Evolutionary conservation across 192 early-diverging fungal genomes (phyloP).

Genomic region (Backusella australiensis): DNA sequence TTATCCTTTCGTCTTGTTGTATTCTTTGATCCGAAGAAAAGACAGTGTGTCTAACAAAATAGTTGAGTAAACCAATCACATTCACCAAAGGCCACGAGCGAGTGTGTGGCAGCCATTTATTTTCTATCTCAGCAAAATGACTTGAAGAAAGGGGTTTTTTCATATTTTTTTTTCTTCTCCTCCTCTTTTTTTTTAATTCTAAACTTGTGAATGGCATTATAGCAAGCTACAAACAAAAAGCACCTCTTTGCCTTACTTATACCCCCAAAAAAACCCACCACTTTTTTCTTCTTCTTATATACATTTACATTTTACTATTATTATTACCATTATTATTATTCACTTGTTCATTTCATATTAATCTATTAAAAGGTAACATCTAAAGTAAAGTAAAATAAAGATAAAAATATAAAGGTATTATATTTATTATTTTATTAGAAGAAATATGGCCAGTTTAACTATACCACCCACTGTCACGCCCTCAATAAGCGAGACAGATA

Average conservation of each 20-base stretch:
- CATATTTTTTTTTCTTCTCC: background rate
- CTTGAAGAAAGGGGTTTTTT: background rate
- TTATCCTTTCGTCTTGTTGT: background rate
- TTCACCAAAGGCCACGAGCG: background rate
- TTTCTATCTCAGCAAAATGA: background rate
- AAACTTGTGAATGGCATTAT: background rate
- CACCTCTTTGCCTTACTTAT: background rate
- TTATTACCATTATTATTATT: background rate
- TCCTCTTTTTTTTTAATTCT: background rate
- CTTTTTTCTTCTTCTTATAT: background rate
- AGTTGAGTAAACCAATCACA: background rate
- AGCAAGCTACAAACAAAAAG: background rate
- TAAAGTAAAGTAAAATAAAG: background rate
- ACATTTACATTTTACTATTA: background rate
- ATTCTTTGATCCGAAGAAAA: background rate
- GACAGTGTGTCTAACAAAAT: background rate
- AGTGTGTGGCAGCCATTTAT: background rate
- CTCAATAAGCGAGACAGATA: background rate
- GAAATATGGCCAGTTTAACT: background rate
- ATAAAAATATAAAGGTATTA: background rate
- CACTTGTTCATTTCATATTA: background rate
- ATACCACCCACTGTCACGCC: background rate
- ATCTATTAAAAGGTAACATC: background rate
- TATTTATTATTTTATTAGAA: constrained; percentile 1
- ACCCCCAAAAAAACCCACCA: background rate